These are phyloP conservation scores for Podospora pseudopauciseta DNA, from an alignment of 495 filamentous ascomycete species.

Conservation along the genomic window DNA sequence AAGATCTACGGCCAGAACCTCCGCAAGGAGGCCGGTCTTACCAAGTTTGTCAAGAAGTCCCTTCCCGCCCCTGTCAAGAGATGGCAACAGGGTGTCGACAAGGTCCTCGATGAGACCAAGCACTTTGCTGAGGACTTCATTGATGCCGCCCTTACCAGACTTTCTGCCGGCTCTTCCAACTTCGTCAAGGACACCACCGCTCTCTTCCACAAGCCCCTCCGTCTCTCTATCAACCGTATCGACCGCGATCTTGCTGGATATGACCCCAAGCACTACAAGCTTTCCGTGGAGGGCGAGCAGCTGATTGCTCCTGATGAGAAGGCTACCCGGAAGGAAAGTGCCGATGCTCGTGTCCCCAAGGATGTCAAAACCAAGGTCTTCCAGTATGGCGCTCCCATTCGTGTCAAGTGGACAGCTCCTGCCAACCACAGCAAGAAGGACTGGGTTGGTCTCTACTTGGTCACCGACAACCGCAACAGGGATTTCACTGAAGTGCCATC, in stretches of 20 bases:
- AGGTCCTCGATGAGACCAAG: constrained; percentile 74
- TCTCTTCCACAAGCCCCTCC: constrained; percentile 81
- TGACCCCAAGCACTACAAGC: constrained; percentile 75
- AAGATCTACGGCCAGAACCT: constrained; percentile 87
- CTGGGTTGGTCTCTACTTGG: constrained; percentile 93
- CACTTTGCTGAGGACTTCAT: constrained; percentile 90
- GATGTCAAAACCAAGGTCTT: constrained; percentile 69
- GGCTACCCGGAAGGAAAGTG: constrained; percentile 47
- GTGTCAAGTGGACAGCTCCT: constrained; percentile 88
- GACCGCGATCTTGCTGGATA: constrained; percentile 79
- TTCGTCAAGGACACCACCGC: constrained; percentile 85
- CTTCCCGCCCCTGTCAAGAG: constrained; percentile 71
- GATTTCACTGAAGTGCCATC: constrained; percentile 79
- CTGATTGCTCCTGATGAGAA: constrained; percentile 51
- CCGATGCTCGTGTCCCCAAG: constrained; percentile 42
- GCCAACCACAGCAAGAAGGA: constrained; percentile 87
- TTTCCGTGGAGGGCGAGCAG: constrained; percentile 67
- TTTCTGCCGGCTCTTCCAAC: constrained; percentile 79
- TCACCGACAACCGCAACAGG: constrained; percentile 85
- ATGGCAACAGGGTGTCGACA: constrained; percentile 81
- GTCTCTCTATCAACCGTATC: constrained; percentile 78
- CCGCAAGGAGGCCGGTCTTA: constrained; percentile 82
- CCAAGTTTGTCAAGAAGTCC: constrained; percentile 81
- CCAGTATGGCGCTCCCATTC: constrained; percentile 88
- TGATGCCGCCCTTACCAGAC: constrained; percentile 79